Base-by-base conservation (phyloP, 495 filamentous ascomycete species). In the Cairneyella variabilis region DNA sequence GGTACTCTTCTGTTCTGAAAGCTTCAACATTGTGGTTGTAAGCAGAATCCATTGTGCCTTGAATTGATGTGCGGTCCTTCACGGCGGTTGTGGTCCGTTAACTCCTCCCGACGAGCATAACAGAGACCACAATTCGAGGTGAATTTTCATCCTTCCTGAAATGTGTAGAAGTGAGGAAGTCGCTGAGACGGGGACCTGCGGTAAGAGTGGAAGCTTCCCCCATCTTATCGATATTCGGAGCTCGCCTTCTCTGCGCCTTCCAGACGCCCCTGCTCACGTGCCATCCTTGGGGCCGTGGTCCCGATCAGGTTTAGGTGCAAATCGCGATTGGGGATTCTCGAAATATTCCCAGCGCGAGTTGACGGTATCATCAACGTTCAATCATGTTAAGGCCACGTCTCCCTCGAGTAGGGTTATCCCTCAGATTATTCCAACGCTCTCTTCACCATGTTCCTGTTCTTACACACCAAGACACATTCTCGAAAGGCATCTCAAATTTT, bases 1-100 rank as follows among this genome's bases (percentile, higher is more conserved):
- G 92, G 72, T 90, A 97, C 60, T 97, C 88, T 3, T 71, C 61
- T 20, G 77, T 67, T 54, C 91, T 79, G 48, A 95, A 77, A 6
- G 34, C 25, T 60, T 93, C 87, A 30, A 96, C 75, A 57, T 77
- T 69, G 25, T 66, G 64, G 54, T 86, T 85, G 69, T 95, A 95
- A 63, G 25, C 38, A 56, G n/a, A 39, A 23, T 48, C 55, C 60
- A 59, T 56, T 50, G 44, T 41, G 26, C 20, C 34, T 36, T 28
- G 8, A 34, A 43, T 25, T 39, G 11, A 23, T 7, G 22, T 32
- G n/a, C n/a, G n/a, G n/a, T 16, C 11, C 20, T 23, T 39, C 32
- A 58, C 22, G 59, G 55, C 11, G 51, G 51, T 27, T 54, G 32
- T 16, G 48, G 21, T 11, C 18, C n/a, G 16, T 50, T 37, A 22